Percentiles rank a stretch among this genome's conserved stretches.
Evolutionary conservation across 495 filamentous ascomycete species (phyloP).

Genomic region (Letharia columbiana): DNA sequence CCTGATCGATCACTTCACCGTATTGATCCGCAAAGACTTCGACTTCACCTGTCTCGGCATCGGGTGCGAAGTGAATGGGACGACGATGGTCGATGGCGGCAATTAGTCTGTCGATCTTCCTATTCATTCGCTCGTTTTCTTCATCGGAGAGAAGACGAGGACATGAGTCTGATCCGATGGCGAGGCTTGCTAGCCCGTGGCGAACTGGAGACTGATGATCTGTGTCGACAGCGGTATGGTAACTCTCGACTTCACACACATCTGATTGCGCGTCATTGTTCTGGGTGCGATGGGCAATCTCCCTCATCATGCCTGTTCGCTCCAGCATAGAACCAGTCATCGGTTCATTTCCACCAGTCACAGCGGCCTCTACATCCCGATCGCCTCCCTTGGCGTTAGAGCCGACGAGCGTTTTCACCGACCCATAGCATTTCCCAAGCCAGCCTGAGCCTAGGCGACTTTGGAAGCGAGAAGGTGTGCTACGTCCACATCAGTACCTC

Average conservation of each 20-base stretch:
- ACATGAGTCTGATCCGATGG: background rate
- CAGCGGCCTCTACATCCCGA: background rate
- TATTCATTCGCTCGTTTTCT: background rate
- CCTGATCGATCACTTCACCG: background rate
- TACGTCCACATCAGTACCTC: background rate
- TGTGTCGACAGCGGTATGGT: background rate
- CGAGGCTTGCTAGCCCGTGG: background rate
- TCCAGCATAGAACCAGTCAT: background rate
- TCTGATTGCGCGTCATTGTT: background rate
- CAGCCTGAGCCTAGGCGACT: background rate
- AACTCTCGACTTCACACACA: background rate
- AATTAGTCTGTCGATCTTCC: slow-evolving; percentile 3
- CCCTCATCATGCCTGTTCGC: background rate
- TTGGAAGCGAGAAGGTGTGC: background rate
- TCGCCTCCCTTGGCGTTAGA: background rate
- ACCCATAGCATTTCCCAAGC: background rate
- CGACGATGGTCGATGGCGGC: slow-evolving; percentile 5
- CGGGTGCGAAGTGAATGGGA: slow-evolving; percentile 8
- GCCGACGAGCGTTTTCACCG: background rate
- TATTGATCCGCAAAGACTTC: background rate
- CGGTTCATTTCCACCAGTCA: background rate
- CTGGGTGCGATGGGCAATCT: background rate
- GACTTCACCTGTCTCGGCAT: slow-evolving; percentile 4
- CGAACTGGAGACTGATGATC: background rate
- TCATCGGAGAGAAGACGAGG: slow-evolving; percentile 4